phyloP scores from a whole-genome alignment of 208 protist genomes.

The Wallacemonas collosoma region DNA sequence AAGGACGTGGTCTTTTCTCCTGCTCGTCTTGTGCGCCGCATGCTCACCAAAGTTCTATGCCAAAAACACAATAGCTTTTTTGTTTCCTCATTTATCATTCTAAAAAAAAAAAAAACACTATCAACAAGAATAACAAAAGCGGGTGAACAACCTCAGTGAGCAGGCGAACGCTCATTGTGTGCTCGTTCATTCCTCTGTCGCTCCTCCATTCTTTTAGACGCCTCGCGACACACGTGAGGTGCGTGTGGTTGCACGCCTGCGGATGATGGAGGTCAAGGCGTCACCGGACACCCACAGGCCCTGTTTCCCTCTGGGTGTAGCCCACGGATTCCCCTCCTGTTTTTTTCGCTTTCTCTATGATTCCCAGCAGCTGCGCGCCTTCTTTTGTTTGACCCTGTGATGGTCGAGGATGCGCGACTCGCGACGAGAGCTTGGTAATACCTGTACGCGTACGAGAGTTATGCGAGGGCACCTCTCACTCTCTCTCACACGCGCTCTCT shows the following conservation, averaged over 20 bases:
- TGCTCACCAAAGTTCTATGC: conserved; percentile 14
- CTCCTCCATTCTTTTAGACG: no score
- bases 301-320: no score
- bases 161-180: neutral
- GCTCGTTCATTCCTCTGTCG: neutral
- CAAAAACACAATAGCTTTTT: conserved; percentile 2
- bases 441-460: no score
- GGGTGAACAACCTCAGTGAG: neutral
- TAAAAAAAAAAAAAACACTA: conserved; percentile 17
- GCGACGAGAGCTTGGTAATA: neutral
- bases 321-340: no score
- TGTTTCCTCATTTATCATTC: conserved; percentile 30
- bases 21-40: neutral
- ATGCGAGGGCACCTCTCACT: neutral
- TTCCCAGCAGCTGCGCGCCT: no score
- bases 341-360: no score
- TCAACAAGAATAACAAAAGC: neutral
- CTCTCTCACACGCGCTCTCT: neutral
- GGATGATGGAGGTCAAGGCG: no score
- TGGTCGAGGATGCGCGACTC: neutral
- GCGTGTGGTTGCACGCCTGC: no score
- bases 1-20: conserved; percentile 11
- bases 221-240: no score
- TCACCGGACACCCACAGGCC: no score
- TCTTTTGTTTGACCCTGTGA: no score